Evolutionary conservation across 495 filamentous ascomycete species (phyloP).

Genomic region (Aspergillus leporis): DNA sequence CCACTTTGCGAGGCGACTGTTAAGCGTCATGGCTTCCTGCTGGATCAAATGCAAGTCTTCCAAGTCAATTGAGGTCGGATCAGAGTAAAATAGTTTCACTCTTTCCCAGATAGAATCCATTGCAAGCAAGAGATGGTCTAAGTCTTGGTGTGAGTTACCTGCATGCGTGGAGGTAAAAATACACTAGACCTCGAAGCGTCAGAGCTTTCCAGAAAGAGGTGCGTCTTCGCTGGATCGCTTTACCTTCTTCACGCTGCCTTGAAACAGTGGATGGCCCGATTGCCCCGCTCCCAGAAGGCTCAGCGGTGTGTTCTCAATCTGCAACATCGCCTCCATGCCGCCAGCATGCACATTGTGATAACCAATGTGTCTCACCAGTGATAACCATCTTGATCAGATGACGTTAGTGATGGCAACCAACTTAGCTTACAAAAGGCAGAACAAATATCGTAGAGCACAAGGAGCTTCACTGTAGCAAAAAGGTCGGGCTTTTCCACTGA

Average conservation of each 20-base stretch:
- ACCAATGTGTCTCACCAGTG: conserved; percentile 17
- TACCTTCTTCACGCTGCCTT: conserved; percentile 2
- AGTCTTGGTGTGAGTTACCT: neutral
- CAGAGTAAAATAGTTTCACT: conserved; percentile 9
- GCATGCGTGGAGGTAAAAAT: neutral
- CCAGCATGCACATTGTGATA: conserved; percentile 28
- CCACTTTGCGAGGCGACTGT: too few species aligned
- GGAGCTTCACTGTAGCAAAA: conserved; percentile 16
- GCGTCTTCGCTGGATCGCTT: neutral
- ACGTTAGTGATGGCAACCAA: conserved; percentile 5
- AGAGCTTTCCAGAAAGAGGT: neutral
- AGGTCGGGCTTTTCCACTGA: conserved; percentile 18
- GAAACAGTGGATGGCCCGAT: conserved; percentile 16
- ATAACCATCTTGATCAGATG: conserved; percentile 21
- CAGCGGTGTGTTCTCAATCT: conserved; percentile 21
- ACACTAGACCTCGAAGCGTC: neutral
- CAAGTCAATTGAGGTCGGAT: conserved; percentile 2
- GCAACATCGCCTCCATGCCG: conserved; percentile 26
- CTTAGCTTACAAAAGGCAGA: neutral
- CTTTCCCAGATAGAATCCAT: conserved; percentile 19
- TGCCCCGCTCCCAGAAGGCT: conserved; percentile 19
- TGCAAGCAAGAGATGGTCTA: conserved; percentile 22
- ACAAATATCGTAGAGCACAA: conserved; percentile 35
- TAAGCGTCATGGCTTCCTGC: conserved; percentile 13
- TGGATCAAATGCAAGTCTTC: conserved; percentile 12